Base-by-base conservation (phyloP, 208 protist species). In the Blastocrithidia nonstop region DNA sequence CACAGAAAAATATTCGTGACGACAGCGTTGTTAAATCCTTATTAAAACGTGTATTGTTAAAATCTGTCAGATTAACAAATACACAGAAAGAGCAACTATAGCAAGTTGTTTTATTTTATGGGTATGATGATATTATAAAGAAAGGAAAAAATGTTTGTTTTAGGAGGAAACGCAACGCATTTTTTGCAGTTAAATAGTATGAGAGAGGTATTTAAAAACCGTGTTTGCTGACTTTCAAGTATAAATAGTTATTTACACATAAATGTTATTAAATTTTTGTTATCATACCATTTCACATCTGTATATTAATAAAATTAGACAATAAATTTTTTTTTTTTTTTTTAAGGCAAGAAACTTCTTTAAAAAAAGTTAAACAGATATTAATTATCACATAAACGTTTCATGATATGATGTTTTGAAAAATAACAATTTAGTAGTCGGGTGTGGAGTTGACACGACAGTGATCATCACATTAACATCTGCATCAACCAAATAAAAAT, bases 11-110 rank as follows among this genome's bases (percentile, higher is more conserved):
- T 3, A 51, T 91, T 15, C 55, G 62, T 6, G 82, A 91, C 47
- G 71, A 80, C 56, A 67, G 70, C 32, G 69, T 85, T 6, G 76
- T 61, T 29, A 72, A 64, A 37, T 54, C 65, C 7, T 53, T 90
- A 6, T 43, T 73, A 22, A 43, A 9, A 13, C 45, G 47, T 40
- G 49, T 45, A 6, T 37, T 43, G 21, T 40, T 27, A 20, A 38
- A 38, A 13, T 25, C 49, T 7, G 6, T 17, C 13, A 40, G 26
- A 19, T 42, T 54, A 15, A 40, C 49, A 2, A 22, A 15, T 19
- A 21, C 24, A 26, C 35, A 38, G 21, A 25, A 32, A n/a, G 16
- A 64, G 43, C 23, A 37, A 15, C 38, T 50, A 50, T 9, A n/a
- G 45, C 22, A 57, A 26, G 61, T 38, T 7, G 52, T 32, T 5